Base-by-base conservation (phyloP, 495 filamentous ascomycete genomes). In the Parathielavia hyrcaniae region DNA sequence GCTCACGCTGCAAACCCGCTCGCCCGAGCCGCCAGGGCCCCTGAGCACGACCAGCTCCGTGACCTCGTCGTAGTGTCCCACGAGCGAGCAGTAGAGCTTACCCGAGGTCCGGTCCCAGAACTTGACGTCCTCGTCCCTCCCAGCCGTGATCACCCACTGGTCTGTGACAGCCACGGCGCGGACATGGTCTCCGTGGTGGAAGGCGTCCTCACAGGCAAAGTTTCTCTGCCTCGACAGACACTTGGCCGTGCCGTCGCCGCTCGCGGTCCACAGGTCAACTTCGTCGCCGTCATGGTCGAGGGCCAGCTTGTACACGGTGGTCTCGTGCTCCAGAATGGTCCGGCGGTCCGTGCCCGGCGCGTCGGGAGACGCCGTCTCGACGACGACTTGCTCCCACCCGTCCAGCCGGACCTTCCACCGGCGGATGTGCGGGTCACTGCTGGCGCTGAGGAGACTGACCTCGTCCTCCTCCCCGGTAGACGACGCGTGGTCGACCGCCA, bases 51-150 rank as follows among this genome's bases (percentile, higher is more conserved):
- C 75, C 39, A 97, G 70, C 39, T 86, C 89, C 5, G 87, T 96
- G 30, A 98, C 86, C 66, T 97, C 93, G 62, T 97, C 90, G 68
- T 82, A 97, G 69, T 98, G 93, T 1, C 93, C 93, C 17, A 82
- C 79, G 54, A 92, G 90, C 3, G 81, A 80, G 65, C 88, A 86
- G 62, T 87, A 78, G 46, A 96, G 77, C 60, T 86, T 79, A 16
- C 90, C 93, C 49, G 80, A 88, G 63, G 75, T 43, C 41, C 70
- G 66, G 67, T 96, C 86, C 92, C 92, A 98, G 13, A 97, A 81
- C 58, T 92, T 86, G 49, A 98, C 79, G 57, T 95, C 84, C 71
- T 98, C 93, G 67, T 96, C 90, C 55, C 93, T 75, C 56, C 93
- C 96, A 0, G 85, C 91, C 0, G 91, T 97, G 20, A 95, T 75